phyloP scores from a whole-genome alignment of 768 basidiomycete species.

The Sarcomyxa edulis region DNA sequence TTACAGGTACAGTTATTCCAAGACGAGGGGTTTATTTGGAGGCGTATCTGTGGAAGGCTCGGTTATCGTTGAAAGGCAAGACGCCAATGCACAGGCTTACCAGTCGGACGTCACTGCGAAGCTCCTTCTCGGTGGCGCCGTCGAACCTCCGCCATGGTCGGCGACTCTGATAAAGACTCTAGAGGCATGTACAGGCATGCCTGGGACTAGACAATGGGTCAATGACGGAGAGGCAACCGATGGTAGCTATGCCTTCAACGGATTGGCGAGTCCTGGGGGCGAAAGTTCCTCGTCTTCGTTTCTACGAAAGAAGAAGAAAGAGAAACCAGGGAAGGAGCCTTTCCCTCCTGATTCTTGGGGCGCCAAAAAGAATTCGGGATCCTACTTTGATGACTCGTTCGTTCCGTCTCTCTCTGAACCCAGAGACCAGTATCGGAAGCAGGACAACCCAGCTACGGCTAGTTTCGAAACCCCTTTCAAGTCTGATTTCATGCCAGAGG shows the following conservation, averaged over 20 bases:
- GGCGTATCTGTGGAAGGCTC: conserved; percentile 87
- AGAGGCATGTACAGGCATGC: conserved; percentile 64
- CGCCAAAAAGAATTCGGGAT: conserved; percentile 37
- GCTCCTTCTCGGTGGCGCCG: conserved; percentile 71
- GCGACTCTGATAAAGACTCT: conserved; percentile 68
- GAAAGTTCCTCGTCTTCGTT: conserved; percentile 28
- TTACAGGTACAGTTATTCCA: conserved; percentile 81
- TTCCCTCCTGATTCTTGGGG: conserved; percentile 73
- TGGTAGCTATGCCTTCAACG: conserved; percentile 53
- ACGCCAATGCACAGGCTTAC: conserved; percentile 87
- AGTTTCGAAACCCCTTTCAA: conserved; percentile 40
- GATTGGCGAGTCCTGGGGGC: conserved; percentile 36
- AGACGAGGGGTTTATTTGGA: conserved; percentile 91
- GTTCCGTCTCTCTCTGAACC: background rate
- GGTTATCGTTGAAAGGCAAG: conserved; percentile 89
- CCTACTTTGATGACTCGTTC: conserved; percentile 40
- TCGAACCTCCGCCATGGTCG: conserved; percentile 79
- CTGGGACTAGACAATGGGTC: conserved; percentile 66
- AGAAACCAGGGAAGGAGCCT: conserved; percentile 24
- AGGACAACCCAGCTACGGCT: conserved; percentile 12
- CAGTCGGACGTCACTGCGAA: conserved; percentile 65
- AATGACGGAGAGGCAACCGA: conserved; percentile 35
- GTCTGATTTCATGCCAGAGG: conserved; percentile 33
- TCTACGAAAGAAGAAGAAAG: conserved; percentile 42
- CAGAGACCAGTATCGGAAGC: background rate